These are phyloP conservation scores for Galeopsis tetrahit DNA, from an alignment of 257 asterid genomes.

Conservation along the genomic window DNA sequence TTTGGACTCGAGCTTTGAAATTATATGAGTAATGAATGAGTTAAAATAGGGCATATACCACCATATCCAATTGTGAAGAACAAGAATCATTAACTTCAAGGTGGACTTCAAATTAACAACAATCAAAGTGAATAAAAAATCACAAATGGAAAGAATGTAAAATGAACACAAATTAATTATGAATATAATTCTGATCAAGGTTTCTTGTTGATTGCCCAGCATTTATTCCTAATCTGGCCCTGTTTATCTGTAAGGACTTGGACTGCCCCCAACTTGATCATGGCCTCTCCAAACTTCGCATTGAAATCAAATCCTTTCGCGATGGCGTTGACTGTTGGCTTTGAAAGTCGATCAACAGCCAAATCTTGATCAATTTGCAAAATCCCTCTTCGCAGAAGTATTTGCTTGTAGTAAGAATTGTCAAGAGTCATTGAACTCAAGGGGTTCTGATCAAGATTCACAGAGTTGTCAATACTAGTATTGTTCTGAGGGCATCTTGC, in stretches of 20 bases:
- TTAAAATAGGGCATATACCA: no score
- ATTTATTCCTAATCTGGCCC: constrained; percentile 56
- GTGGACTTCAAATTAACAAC: no score
- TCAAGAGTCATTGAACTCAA: constrained; percentile 46
- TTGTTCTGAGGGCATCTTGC: constrained; percentile 45
- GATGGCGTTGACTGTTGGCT: constrained; percentile 39
- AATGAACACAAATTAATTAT: not conserved
- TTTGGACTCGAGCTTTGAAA: not conserved
- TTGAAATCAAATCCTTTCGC: constrained; percentile 42
- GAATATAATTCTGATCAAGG: not conserved
- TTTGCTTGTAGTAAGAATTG: constrained; percentile 54
- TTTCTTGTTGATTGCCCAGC: constrained; percentile 35
- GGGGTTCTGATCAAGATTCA: constrained; percentile 58
- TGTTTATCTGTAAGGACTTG: constrained; percentile 48
- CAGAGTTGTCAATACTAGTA: constrained; percentile 30
- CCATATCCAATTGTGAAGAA: not conserved
- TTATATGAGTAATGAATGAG: no score
- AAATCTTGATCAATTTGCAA: constrained; percentile 63
- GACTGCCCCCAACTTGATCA: constrained; percentile 61
- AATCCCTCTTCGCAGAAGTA: constrained; percentile 48
- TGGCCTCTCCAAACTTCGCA: constrained; percentile 53
- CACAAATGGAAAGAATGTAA: constrained; percentile 1
- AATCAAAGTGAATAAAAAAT: not conserved
- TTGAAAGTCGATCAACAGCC: constrained; percentile 51
- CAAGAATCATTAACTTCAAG: no score